Percentiles rank a stretch among this genome's conserved stretches.
phyloP scores from a whole-genome alignment of 2,329 filamentous ascomycete genomes.

The Madurella fahalii region DNA sequence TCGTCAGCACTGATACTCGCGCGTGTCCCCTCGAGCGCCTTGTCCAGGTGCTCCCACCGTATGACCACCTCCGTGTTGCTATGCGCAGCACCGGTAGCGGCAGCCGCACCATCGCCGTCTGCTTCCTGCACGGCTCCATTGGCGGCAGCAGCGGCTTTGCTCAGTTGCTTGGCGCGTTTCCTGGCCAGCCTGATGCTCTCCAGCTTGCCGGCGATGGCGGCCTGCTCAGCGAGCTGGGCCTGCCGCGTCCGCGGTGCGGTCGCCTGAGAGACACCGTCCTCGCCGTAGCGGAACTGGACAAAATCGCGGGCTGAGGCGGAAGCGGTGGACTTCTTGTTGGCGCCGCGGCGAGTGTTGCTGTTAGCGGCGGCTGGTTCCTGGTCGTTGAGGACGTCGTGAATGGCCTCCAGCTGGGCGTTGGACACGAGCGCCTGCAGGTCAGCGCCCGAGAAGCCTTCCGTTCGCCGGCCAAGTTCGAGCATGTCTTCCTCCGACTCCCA shows the following conservation, averaged over 20 bases:
- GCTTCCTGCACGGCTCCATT: conserved; percentile 27
- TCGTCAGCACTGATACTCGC: conserved; percentile 81
- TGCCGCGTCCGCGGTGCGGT: conserved; percentile 46
- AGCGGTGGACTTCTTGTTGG: conserved; percentile 34
- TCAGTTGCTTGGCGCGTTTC: conserved; percentile 54
- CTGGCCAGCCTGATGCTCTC: conserved; percentile 71
- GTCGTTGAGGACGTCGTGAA: conserved; percentile 82
- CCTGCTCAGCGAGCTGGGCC: conserved; percentile 65
- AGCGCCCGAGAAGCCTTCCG: conserved; percentile 88
- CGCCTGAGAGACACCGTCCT: conserved; percentile 46
- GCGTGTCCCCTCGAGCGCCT: conserved; percentile 70
- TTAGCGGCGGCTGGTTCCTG: conserved; percentile 35
- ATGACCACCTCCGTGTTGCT: conserved; percentile 67
- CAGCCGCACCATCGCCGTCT: conserved; percentile 14
- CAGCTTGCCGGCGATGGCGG: conserved; percentile 76
- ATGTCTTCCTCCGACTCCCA: conserved; percentile 53
- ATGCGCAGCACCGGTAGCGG: conserved; percentile 21
- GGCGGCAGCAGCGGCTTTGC: conserved; percentile 12
- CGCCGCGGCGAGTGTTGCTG: conserved; percentile 28
- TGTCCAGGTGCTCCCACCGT: conserved; percentile 75
- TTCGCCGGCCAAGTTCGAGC: conserved; percentile 70
- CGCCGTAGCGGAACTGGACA: conserved; percentile 79
- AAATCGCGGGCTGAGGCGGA: conserved; percentile 49
- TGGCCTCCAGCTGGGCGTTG: conserved; percentile 94
- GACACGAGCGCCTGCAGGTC: conserved; percentile 93